Base-by-base conservation (phyloP, 768 basidiomycete species). In the Lactarius akahatsu region DNA sequence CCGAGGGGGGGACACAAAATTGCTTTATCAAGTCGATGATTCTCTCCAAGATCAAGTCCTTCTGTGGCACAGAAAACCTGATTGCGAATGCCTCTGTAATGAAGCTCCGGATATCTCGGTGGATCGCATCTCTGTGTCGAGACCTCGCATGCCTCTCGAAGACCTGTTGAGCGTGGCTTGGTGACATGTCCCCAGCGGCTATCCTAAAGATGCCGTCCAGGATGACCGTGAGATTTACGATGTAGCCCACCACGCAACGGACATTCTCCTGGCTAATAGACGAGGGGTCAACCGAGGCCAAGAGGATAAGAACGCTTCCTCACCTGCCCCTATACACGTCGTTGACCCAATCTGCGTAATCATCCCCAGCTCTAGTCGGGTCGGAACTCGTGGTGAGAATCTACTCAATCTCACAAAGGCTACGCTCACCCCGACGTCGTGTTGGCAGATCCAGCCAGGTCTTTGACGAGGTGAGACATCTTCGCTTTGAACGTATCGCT, bases 11-110 rank as follows among this genome's bases (percentile, higher is more conserved):
- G 0, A n/a, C 23, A 52, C 65, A 66, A 50, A 26, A 58, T n/a
- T 58, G 47, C 3, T 15, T 50, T 6, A 66, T 66, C 56, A 66
- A 41, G 15, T 66, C 65, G n/a, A 58, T 62, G 10, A 57, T 66
- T 40, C 57, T 66, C 30, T 62, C 65, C 15, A 66, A 13, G 5
- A 62, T 23, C n/a, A 62, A 30, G 34, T 66, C 65, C 20, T 60
- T n/a, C 63, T 40, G 38, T 30, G 58, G n/a, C 9, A 59, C 38
- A 18, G 57, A 5, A 15, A n/a, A n/a, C 30, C 10, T 36, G 4
- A 57, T 30, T n/a, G 28, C 28, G 10, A 40, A 52, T 26, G 30
- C 30, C 30, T 62, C 61, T 8, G 62, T 57, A 16, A 60, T 41
- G n/a, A 65, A 65, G 23, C 23, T 18, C 6, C 32, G 30, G 52